Evolutionary conservation across 2,329 filamentous ascomycete genomes (phyloP).

Genomic region (Sporothrix sp.): DNA sequence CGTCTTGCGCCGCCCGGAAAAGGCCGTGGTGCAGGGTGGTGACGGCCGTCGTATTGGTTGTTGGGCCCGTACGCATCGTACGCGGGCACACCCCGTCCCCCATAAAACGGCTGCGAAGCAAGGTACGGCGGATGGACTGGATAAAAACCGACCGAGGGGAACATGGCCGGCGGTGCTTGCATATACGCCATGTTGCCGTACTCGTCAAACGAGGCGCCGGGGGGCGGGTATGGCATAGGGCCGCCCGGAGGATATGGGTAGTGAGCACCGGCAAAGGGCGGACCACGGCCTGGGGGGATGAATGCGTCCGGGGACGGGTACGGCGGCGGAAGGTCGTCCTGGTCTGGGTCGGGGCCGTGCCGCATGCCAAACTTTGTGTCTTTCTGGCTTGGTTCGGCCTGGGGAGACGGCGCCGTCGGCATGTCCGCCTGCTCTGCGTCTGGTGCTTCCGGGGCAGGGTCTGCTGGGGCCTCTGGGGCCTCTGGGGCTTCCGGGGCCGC

Average conservation of each 20-base stretch:
- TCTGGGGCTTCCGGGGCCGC: no score
- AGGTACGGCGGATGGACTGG: constrained; percentile 4
- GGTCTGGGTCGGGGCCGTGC: not conserved
- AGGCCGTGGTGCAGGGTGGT: not conserved
- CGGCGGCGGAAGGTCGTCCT: constrained; percentile 11
- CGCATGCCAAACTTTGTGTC: not conserved
- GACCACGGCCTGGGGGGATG: constrained; percentile 2
- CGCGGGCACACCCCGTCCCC: not conserved
- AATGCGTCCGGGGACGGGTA: constrained; percentile 7
- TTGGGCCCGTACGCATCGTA: not conserved
- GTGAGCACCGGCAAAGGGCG: not conserved
- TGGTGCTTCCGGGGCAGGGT: not conserved
- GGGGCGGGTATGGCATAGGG: not conserved
- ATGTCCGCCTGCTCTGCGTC: not conserved
- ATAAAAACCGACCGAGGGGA: constrained; percentile 9
- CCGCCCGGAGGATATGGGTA: not conserved
- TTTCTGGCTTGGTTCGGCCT: not conserved
- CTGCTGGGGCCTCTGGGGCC: no score
- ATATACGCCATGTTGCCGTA: constrained; percentile 7
- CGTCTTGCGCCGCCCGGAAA: not conserved
- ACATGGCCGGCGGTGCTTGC: constrained; percentile 2
- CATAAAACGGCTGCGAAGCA: constrained; percentile 1
- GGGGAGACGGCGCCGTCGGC: not conserved
- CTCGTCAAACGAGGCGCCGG: not conserved
- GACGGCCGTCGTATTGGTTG: not conserved